phyloP scores from a whole-genome alignment of 225 moss, liverwort and hornwort species.

The Bryoerythrophyllum caledonicum region DNA sequence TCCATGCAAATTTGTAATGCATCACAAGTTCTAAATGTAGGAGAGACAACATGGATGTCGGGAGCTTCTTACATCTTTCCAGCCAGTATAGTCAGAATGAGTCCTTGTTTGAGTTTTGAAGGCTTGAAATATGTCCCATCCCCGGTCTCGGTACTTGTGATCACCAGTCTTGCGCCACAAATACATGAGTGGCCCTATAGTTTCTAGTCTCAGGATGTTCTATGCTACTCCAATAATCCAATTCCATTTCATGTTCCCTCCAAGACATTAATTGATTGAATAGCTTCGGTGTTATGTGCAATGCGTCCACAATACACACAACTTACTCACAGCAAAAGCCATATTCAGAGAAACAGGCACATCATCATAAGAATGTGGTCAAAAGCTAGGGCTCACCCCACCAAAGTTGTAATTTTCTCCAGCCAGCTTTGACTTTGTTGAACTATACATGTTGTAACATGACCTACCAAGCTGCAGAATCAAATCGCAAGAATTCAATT shows the following conservation, averaged over 20 bases:
- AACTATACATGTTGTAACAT: constrained; percentile 92
- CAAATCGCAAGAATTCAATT: constrained; percentile 12
- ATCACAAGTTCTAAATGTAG: constrained; percentile 9
- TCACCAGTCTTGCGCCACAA: constrained; percentile 91
- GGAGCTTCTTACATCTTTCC: constrained; percentile 66
- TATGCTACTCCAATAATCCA: constrained; percentile 65
- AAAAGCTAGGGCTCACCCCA: constrained; percentile 43
- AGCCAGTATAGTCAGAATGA: constrained; percentile 72
- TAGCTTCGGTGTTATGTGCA: not conserved
- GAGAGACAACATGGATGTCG: not conserved
- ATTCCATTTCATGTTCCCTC: constrained; percentile 61
- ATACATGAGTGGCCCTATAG: constrained; percentile 91
- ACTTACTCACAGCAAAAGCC: constrained; percentile 1
- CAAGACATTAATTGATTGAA: not conserved
- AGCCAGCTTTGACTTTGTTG: constrained; percentile 78
- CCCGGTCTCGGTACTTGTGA: constrained; percentile 93
- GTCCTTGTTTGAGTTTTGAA: constrained; percentile 78
- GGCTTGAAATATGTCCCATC: constrained; percentile 97
- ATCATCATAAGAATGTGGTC: not conserved
- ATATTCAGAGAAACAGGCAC: not conserved
- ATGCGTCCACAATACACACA: constrained; percentile 1
- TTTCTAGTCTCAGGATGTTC: constrained; percentile 97
- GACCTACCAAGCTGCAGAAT: constrained; percentile 70
- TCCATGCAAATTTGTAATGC: not conserved
- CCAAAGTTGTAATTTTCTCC: constrained; percentile 87